Percentiles rank a stretch among this genome's conserved stretches.
These are phyloP conservation scores for Carex scoparia DNA, from an alignment of 176 grass and related monocot species.

Conservation along the genomic window DNA sequence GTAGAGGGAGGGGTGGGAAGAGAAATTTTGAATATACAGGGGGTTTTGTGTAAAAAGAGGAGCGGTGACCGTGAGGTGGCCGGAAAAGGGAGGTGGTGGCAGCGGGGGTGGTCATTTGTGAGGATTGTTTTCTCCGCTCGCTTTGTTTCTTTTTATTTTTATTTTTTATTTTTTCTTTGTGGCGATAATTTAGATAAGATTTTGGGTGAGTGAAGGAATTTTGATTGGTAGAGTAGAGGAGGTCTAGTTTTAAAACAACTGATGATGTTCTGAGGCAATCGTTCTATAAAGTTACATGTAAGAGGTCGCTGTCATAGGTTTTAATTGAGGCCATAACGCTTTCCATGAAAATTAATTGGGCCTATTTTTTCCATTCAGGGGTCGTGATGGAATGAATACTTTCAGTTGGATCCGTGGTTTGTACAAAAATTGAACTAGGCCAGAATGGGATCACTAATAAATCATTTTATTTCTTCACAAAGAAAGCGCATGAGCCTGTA, in stretches of 20 bases:
- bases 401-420: background rate
- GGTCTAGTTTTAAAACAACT: background rate
- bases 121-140: background rate
- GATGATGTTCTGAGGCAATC: too few species aligned
- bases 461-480: too few species aligned
- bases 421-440: background rate
- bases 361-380: background rate
- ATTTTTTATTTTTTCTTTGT: background rate
- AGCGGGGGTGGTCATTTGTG: conserved; percentile 16
- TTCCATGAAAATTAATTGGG: background rate
- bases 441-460: too few species aligned
- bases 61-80: background rate
- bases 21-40: background rate
- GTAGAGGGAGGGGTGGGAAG: background rate
- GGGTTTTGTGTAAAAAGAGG: background rate
- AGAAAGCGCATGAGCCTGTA: too few species aligned
- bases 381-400: background rate
- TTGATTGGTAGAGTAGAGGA: background rate
- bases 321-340: background rate
- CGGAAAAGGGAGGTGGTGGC: conserved; percentile 1
- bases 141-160: background rate
- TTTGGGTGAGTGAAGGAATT: conserved; percentile 6
- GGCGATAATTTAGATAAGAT: conserved; percentile 17
- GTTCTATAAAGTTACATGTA: background rate
- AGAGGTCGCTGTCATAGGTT: background rate